phyloP scores from a whole-genome alignment of 345 rosid genomes.

The Cardamine chenopodiifolia region DNA sequence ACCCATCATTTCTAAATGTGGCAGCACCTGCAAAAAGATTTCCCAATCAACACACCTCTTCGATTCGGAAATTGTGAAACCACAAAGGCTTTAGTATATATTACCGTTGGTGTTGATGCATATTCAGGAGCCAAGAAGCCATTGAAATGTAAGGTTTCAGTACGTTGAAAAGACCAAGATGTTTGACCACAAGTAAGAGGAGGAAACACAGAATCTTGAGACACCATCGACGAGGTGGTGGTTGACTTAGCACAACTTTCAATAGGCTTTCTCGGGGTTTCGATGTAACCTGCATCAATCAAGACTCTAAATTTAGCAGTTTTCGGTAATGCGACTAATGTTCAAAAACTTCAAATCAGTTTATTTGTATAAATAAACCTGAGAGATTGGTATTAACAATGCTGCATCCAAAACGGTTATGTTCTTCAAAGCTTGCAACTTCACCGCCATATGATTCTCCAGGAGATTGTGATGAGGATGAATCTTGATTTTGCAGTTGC shows the following conservation, averaged over 20 bases:
- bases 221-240: slow-evolving; percentile 36
- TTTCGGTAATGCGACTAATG: background rate
- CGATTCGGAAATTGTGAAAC: background rate
- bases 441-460: slow-evolving; percentile 59
- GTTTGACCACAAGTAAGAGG: slow-evolving; percentile 46
- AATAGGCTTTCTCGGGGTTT: slow-evolving; percentile 41
- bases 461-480: slow-evolving; percentile 69
- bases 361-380: slow-evolving; percentile 17
- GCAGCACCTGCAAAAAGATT: slow-evolving; percentile 40
- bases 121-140: slow-evolving; percentile 52
- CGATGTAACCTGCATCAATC: slow-evolving; percentile 49
- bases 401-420: slow-evolving; percentile 36
- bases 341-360: background rate
- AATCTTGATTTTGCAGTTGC: slow-evolving; percentile 57
- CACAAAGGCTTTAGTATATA: background rate
- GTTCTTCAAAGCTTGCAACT: slow-evolving; percentile 53
- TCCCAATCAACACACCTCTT: background rate
- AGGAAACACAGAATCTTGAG: slow-evolving; percentile 56
- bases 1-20: slow-evolving; percentile 57
- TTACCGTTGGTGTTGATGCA: slow-evolving; percentile 55
- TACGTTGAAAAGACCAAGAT: slow-evolving; percentile 47
- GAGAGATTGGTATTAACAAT: slow-evolving; percentile 34
- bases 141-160: slow-evolving; percentile 54
- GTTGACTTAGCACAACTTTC: slow-evolving; percentile 45
- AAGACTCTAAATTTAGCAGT: background rate